Base-by-base conservation (phyloP, 1,284 basidiomycete genomes). In the Tausonia pullulans region DNA sequence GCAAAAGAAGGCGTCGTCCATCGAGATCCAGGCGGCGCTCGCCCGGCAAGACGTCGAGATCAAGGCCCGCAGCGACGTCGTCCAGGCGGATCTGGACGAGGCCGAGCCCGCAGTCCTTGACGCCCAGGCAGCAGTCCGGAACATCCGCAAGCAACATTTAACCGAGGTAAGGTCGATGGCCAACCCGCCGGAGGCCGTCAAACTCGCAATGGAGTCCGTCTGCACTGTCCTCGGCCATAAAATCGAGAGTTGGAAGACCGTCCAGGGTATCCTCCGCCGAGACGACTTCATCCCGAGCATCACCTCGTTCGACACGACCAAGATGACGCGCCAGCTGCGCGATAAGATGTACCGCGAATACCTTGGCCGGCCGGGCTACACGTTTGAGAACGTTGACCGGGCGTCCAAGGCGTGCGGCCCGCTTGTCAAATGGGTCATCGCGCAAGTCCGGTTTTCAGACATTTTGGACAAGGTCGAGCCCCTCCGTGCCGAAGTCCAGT, bases 91-190 rank as follows among this genome's bases (percentile, higher is more conserved):
- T 74, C 85, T 99, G 39, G 95, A 95, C 13, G 92, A 97, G 69
- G 96, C 97, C 9, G 95, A 99, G 74, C 96, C 96, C 2, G 96
- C 96, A 40, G 95, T 99, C 9, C 76, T 90, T 16, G 95, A 98
- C 43, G 96, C 96, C 8, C 89, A 97, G 72, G 80, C 90, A 2
- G 93, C 95, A 43, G 96, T 99, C 71, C 90, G 88, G 71, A 97
- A 90, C 76, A 99, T 99, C 81, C 98, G 93, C 78, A 87, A 87
- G 72, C 91, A 95, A 75, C 95, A 98, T 71, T 79, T 99, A 59
- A 90, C 95, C 71, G 96, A 99, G 83, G 95, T 99, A 44, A 85
- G 97, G 72, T 86, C 92, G 10, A 98, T 99, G 94, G 90, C 92
- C 56, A 98, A 98, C 73, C 96, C 96, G 58, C 96, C 96, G 0